phyloP scores from a whole-genome alignment of 2,329 filamentous ascomycete species.

The Colletotrichum musae region DNA sequence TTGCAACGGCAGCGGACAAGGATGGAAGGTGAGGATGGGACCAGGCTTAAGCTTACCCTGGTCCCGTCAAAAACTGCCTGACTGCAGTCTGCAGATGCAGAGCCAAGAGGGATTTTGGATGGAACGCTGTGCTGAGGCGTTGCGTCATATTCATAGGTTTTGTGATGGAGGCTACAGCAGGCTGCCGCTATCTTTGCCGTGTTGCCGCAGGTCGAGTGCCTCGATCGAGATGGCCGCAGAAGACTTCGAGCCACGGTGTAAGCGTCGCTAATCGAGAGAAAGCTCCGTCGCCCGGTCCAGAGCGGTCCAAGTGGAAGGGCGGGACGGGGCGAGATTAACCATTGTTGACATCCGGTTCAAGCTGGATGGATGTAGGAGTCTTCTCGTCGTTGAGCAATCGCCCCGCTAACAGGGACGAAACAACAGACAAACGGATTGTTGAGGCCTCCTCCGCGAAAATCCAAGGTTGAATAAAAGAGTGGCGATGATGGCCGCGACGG shows the following conservation, averaged over 20 bases:
- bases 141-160: slow-evolving; percentile 33
- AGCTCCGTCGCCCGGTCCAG: slow-evolving; percentile 9
- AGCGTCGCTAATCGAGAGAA: slow-evolving; percentile 21
- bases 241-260: neutral
- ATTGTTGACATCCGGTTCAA: slow-evolving; percentile 8
- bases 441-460: neutral
- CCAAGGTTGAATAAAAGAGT: neutral
- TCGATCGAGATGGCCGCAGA: slow-evolving; percentile 14
- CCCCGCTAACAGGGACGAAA: slow-evolving; percentile 12
- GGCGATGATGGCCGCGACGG: slow-evolving; percentile 14
- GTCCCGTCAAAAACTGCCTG: slow-evolving; percentile 20
- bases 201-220: neutral
- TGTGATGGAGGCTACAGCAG: slow-evolving; percentile 17
- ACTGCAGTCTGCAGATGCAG: slow-evolving; percentile 8
- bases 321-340: neutral
- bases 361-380: neutral
- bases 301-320: slow-evolving; percentile 11
- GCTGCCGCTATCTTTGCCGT: slow-evolving; percentile 8
- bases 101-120: slow-evolving; percentile 29
- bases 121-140: slow-evolving; percentile 26
- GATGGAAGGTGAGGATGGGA: slow-evolving; percentile 3
- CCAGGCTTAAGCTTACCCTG: slow-evolving; percentile 35
- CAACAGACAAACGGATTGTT: slow-evolving; percentile 3
- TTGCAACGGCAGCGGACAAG: slow-evolving; percentile 28
- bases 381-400: slow-evolving; percentile 7